phyloP scores from a whole-genome alignment of 148 eudicot genomes.

The Pharnaceum exiguum region DNA sequence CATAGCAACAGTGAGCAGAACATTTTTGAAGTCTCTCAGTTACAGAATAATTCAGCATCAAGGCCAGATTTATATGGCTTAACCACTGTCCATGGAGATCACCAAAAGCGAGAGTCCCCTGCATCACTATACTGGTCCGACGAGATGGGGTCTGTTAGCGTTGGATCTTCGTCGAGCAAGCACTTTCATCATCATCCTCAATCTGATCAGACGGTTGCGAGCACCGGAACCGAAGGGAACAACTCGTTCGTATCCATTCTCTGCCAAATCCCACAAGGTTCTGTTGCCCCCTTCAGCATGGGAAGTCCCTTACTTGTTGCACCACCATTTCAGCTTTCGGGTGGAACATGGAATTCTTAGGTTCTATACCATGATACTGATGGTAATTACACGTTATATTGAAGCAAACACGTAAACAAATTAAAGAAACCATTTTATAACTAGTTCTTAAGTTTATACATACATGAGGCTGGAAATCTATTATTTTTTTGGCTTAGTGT shows the following conservation, averaged over 20 bases:
- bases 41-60: slow-evolving; percentile 8
- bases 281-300: slow-evolving; percentile 11
- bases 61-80: slow-evolving; percentile 4
- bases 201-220: slow-evolving; percentile 17
- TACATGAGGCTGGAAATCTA: slow-evolving; percentile 12
- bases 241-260: slow-evolving; percentile 25
- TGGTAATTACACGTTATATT: neutral
- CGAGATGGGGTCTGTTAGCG: slow-evolving; percentile 25
- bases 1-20: slow-evolving; percentile 12
- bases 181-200: slow-evolving; percentile 14
- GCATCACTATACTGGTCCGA: slow-evolving; percentile 22
- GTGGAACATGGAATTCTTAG: slow-evolving; percentile 23
- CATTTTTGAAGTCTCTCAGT: slow-evolving; percentile 16
- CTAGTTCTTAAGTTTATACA: neutral
- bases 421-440: too few species aligned
- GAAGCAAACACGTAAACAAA: slow-evolving; percentile 1
- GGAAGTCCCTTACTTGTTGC: slow-evolving; percentile 22
- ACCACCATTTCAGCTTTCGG: slow-evolving; percentile 21
- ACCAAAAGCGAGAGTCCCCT: neutral
- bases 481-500: slow-evolving; percentile 6
- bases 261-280: slow-evolving; percentile 27
- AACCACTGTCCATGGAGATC: neutral
- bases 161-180: slow-evolving; percentile 26
- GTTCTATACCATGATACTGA: neutral
- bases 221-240: slow-evolving; percentile 25